phyloP scores from a whole-genome alignment of 805 yeast genomes.

The Ogataea degrootiae region DNA sequence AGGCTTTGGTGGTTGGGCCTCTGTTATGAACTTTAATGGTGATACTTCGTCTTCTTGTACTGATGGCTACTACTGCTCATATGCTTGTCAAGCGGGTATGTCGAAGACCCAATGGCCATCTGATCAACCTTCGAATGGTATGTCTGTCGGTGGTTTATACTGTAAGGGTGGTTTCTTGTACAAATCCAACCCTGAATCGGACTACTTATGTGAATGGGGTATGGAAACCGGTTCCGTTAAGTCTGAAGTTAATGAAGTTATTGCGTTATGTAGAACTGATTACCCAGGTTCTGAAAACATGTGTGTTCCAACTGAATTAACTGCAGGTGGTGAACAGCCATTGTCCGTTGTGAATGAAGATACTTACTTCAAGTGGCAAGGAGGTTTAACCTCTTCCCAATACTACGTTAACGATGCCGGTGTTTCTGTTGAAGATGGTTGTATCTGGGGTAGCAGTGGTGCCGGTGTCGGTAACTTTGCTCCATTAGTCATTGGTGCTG shows the following conservation, averaged over 20 bases:
- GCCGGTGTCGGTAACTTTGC: constrained; percentile 97
- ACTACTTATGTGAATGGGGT: constrained; percentile 88
- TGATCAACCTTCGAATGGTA: constrained; percentile 81
- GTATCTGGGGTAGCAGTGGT: constrained; percentile 85
- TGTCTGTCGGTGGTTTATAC: constrained; percentile 86
- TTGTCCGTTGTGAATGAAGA: constrained; percentile 78
- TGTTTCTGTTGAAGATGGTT: constrained; percentile 83
- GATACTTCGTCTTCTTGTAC: constrained; percentile 66
- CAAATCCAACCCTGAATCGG: constrained; percentile 65
- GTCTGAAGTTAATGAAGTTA: constrained; percentile 55
- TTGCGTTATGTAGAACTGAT: constrained; percentile 96
- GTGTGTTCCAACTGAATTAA: constrained; percentile 87
- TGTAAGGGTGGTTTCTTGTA: constrained; percentile 83
- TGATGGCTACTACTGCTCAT: constrained; percentile 93
- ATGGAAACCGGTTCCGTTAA: constrained; percentile 61
- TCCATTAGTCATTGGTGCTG: constrained; percentile 92
- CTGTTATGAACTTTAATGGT: constrained; percentile 41
- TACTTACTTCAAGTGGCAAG: constrained; percentile 77
- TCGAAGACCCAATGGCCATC: constrained; percentile 98
- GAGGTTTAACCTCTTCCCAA: constrained; percentile 84
- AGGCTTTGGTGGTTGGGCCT: constrained; percentile 47
- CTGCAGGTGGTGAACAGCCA: constrained; percentile 59
- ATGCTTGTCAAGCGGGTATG: constrained; percentile 98
- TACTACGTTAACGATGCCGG: constrained; percentile 98
- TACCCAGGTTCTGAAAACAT: constrained; percentile 99